Evolutionary conservation across 345 rosid species (phyloP).

Genomic region (Erodium maritimum): DNA sequence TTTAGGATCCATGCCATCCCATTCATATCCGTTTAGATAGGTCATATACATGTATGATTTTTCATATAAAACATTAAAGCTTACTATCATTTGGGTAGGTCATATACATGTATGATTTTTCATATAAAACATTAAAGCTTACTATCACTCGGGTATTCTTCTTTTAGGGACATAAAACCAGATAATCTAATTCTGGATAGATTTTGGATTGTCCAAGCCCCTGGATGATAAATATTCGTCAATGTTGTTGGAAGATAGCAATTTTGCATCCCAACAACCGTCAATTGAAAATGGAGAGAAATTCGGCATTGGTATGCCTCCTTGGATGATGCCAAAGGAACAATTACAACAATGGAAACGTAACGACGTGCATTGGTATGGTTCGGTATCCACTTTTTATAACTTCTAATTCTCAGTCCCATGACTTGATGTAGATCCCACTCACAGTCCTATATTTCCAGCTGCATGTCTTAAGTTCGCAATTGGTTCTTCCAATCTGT

Average conservation of each 20-base stretch:
- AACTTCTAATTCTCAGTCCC: conserved; percentile 1
- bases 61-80: background rate
- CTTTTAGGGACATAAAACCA: conserved; percentile 89
- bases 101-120: too few relatives aligned
- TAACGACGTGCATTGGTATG: conserved; percentile 83
- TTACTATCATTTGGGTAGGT: background rate
- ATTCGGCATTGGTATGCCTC: conserved; percentile 27
- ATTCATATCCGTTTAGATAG: background rate
- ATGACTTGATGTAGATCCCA: background rate
- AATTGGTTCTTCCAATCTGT: background rate
- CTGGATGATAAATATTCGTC: conserved; percentile 83
- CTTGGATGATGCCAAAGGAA: conserved; percentile 88
- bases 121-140: too few relatives aligned
- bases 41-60: background rate
- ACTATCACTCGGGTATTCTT: too few relatives aligned
- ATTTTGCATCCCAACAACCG: conserved; percentile 41
- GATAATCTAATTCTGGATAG: conserved; percentile 94
- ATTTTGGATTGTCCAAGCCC: conserved; percentile 97
- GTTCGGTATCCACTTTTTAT: conserved; percentile 9
- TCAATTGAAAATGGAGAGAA: conserved; percentile 30
- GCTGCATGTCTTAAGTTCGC: background rate
- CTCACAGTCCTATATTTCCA: background rate
- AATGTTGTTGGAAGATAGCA: conserved; percentile 65
- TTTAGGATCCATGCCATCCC: background rate
- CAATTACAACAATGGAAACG: conserved; percentile 77